Base-by-base conservation (phyloP, 257 asterid species). In the Echites panduratus region DNA sequence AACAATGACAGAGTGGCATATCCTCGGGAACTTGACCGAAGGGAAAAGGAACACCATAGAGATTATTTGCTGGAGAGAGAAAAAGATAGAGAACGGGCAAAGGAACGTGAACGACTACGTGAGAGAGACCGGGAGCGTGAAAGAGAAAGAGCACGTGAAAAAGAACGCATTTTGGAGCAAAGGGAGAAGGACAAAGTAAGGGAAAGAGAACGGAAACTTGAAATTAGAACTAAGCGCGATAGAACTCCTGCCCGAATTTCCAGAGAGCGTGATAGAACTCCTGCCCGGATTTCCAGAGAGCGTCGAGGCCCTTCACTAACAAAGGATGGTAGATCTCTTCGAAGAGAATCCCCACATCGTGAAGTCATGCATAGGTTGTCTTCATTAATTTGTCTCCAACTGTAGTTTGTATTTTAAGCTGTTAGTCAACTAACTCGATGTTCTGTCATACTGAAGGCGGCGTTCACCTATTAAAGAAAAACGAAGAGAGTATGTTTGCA, bases 401-500 rank as follows among this genome's bases (percentile, higher is more conserved):
- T 71, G 70, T 83, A 79, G 92, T 84, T 85, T 86, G 73, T 85
- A 76, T 89, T 72, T 88, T 82, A 84, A 84, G 88, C 81, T 77
- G 82, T 87, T 83, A 81, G 82, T 86, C 70, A 65, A 76, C 97
- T 91, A 91, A 91, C 95, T 79, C 84, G 79, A 75, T 91, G 85
- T 85, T 91, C 86, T 87, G 76, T 87, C 86, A 87, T 86, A 83
- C 91, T 93, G 97, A 94, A 94, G 99, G 99, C 96, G 74, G 71
- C 97, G 79, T 82, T 88, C 98, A 85, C 98, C 99, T 77, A 91
- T 88, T 71, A 93, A 85, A 86, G 96, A 83, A 81, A 92, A 87
- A 87, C 86, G 91, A 88, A 92, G 96, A 84, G 97, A 95, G 71
- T 95, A 95, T 83, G 72, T 82, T 73, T 95, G 97, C 97, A 95